phyloP scores from a whole-genome alignment of 805 yeast genomes.

The Priceomyces melissophilus region DNA sequence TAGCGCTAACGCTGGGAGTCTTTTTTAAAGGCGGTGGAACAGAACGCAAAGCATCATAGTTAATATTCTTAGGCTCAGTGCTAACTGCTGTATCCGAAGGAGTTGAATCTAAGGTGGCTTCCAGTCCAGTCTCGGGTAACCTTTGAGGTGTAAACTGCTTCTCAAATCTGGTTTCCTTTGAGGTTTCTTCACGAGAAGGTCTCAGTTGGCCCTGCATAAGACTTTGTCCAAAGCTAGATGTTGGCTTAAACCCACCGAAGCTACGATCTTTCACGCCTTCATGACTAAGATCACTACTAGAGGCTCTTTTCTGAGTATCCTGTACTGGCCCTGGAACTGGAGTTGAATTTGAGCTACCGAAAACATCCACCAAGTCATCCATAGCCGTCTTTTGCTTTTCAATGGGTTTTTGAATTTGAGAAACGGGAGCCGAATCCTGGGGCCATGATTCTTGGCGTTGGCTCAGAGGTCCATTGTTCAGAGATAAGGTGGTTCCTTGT shows the following conservation, averaged over 20 bases:
- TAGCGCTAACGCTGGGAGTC: not conserved
- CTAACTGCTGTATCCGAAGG: slow-evolving; percentile 21
- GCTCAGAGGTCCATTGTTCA: too few species aligned
- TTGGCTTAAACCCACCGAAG: slow-evolving; percentile 62
- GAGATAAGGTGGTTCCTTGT: slow-evolving; percentile 8
- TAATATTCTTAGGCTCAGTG: slow-evolving; percentile 22
- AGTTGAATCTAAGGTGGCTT: not conserved
- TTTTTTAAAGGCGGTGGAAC: slow-evolving; percentile 43
- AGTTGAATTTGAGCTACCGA: slow-evolving; percentile 26
- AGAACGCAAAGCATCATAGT: slow-evolving; percentile 50
- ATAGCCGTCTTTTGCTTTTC: slow-evolving; percentile 48
- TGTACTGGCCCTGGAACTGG: slow-evolving; percentile 12
- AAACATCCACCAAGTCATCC: slow-evolving; percentile 60
- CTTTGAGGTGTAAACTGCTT: slow-evolving; percentile 22
- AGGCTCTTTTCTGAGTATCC: slow-evolving; percentile 21
- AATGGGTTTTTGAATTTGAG: slow-evolving; percentile 7
- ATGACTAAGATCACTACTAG: slow-evolving; percentile 32
- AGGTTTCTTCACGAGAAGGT: slow-evolving; percentile 15
- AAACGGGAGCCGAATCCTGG: not conserved
- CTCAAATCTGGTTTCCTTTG: slow-evolving; percentile 29
- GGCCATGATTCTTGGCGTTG: not conserved
- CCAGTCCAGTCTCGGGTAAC: slow-evolving; percentile 1
- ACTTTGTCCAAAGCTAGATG: slow-evolving; percentile 82
- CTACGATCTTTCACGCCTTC: slow-evolving; percentile 18
- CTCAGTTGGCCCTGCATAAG: slow-evolving; percentile 35